Percentiles rank a stretch among this genome's conserved stretches.
phyloP scores from a whole-genome alignment of 176 grass and related monocot genomes.

The Juncus inflexus region DNA sequence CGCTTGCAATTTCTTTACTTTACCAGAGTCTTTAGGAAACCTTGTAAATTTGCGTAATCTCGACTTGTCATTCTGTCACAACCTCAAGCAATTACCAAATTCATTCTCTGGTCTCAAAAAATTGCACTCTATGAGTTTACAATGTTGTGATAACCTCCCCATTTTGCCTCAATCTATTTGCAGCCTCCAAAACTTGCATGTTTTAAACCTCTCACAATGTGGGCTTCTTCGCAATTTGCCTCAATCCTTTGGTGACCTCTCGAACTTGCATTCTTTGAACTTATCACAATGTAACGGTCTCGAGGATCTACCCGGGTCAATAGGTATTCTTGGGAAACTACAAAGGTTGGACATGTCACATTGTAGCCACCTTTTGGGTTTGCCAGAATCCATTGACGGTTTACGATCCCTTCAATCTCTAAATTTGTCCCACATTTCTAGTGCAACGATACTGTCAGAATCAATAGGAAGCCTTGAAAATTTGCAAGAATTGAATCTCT shows the following conservation, averaged over 20 bases:
- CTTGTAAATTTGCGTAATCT: constrained; percentile 40
- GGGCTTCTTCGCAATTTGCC: constrained; percentile 41
- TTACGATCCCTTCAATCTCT: constrained; percentile 42
- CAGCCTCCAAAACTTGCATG: constrained; percentile 38
- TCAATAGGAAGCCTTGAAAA: constrained; percentile 32
- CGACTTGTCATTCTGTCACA: constrained; percentile 39
- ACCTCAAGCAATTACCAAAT: constrained; percentile 36
- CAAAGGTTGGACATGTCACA: constrained; percentile 54
- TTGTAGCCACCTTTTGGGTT: constrained; percentile 30
- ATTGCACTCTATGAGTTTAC: constrained; percentile 31
- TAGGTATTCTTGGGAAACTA: constrained; percentile 27
- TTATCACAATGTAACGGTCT: constrained; percentile 48
- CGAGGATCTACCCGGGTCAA: constrained; percentile 36
- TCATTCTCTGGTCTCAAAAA: constrained; percentile 36
- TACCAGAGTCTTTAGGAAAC: constrained; percentile 37
- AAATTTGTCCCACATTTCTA: constrained; percentile 35
- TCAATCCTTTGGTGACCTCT: constrained; percentile 35
- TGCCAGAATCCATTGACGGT: constrained; percentile 40
- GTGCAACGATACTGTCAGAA: constrained; percentile 25
- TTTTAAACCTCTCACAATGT: constrained; percentile 43
- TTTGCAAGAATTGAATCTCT: constrained; percentile 55
- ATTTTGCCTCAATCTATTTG: constrained; percentile 44
- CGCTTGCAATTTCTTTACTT: constrained; percentile 35
- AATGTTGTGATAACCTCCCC: constrained; percentile 33
- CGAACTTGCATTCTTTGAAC: constrained; percentile 49